Base-by-base conservation (phyloP, 306 rosid genomes). In the Glycine latifolia region DNA sequence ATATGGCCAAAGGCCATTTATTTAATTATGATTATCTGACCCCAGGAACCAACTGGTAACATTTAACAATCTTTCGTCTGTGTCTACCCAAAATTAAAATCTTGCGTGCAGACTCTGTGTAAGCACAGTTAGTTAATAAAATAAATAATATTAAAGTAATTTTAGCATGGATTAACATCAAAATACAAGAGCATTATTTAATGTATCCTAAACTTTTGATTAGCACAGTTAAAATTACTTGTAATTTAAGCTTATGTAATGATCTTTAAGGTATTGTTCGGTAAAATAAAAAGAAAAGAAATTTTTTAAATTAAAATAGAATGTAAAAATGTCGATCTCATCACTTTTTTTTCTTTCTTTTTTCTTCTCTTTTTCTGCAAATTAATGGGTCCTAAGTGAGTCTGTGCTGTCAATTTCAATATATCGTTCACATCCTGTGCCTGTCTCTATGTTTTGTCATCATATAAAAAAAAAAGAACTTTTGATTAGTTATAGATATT, bases 11-110 rank as follows among this genome's bases (percentile, higher is more conserved):
- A 33, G 16, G 77, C 10, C 14, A 8, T 71, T 60, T 52, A 60
- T 75, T 75, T 48, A 26, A 67, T 58, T 39, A 26, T 20, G 26
- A 14, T 31, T 14, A 33, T 59, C 59, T 71, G 87, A 81, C 82
- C 76, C 85, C 84, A 83, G 84, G 15, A 5, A 63, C 47, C 3
- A 35, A 5, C 37, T 62, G 44, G 73, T 46, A 16, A 69, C 15
- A 17, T 69, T 68, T 17, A 10, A 46, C 16, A 10, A 46, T 17
- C n/a, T 14, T 66, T 7, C 2, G 6, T 20, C 20, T 66, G 31
- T 15, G 11, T 67, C 48, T 14, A 14, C 31, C 71, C 16, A 26
- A 31, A 26, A 31, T 20, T 10, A 61, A 17, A 61, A 9, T 55
- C 63, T 58, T 60, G 67, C 14, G 35, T 60, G 44, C 39, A 59